A percentile compares a stretch with the other conserved stretches of the same genome.
phyloP scores from a whole-genome alignment of 164 flowering plant genomes.

The Nymphaea thermarum region DNA sequence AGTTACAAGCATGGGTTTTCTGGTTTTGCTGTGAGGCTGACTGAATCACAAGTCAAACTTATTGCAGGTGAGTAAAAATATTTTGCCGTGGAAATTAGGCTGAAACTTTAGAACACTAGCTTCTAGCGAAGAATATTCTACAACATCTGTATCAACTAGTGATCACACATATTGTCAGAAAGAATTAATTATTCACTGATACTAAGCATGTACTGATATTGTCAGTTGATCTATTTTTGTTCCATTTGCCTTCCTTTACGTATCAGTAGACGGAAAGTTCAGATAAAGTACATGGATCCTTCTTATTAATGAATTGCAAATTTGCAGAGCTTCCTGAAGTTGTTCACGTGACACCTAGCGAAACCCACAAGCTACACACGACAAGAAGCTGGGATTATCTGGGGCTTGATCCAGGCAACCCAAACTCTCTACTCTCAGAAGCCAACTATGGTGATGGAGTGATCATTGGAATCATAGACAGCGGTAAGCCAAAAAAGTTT shows the following conservation, averaged over 20 bases:
- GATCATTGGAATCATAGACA: constrained; percentile 27
- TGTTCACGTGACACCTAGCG: constrained; percentile 19
- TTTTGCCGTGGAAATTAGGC: background rate
- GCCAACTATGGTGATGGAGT: constrained; percentile 20
- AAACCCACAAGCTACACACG: constrained; percentile 19
- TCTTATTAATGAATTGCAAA: background rate
- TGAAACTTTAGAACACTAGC: background rate
- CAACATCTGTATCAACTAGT: background rate
- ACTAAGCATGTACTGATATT: background rate
- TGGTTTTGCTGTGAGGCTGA: constrained; percentile 44
- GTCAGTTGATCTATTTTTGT: background rate
- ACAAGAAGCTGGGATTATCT: constrained; percentile 41
- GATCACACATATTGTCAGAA: background rate
- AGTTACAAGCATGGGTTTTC: constrained; percentile 48
- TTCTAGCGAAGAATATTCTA: background rate
- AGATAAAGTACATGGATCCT: background rate
- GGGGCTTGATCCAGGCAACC: constrained; percentile 14
- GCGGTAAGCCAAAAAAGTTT: constrained; percentile 9
- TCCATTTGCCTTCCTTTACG: background rate
- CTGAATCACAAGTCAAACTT: constrained; percentile 23
- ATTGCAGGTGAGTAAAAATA: constrained; percentile 19
- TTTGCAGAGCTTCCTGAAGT: constrained; percentile 13
- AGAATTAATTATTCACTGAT: background rate
- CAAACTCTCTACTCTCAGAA: constrained; percentile 9
- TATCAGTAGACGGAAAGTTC: background rate